Percentiles rank a stretch among this genome's conserved stretches.
Conservation (phyloP, 176 grass and related monocot species). For the Puya raimondii region DNA sequence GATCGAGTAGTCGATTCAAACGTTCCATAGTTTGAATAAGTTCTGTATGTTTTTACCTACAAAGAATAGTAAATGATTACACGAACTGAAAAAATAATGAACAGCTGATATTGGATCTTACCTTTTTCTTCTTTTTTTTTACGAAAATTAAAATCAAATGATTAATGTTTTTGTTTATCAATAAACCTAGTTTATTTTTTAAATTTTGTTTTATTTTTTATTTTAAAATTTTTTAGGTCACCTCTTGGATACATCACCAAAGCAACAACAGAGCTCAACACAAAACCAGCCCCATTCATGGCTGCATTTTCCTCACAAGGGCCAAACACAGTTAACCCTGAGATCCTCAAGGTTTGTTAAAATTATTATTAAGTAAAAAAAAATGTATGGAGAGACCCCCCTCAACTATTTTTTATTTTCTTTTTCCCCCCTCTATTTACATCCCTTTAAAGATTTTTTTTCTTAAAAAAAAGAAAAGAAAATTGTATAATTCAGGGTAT, state of each 20-base stretch:
- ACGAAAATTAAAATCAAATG: neutral
- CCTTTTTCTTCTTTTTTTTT: too few species aligned
- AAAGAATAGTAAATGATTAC: too few species aligned
- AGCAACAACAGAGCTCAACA: slow-evolving; percentile 28
- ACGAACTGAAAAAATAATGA: too few species aligned
- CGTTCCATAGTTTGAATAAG: too few species aligned
- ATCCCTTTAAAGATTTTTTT: neutral
- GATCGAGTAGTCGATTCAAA: too few species aligned
- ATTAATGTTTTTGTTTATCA: neutral
- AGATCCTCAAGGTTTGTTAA: slow-evolving; percentile 48
- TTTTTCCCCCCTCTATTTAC: neutral
- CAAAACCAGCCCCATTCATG: slow-evolving; percentile 51
- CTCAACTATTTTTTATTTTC: too few species aligned
- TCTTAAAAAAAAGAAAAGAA: neutral
- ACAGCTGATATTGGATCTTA: too few species aligned
- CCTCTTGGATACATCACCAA: slow-evolving; percentile 40
- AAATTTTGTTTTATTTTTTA: neutral
- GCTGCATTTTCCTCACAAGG: slow-evolving; percentile 58
- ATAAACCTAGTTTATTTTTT: neutral
- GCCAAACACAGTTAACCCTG: slow-evolving; percentile 38
- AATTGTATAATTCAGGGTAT: too few species aligned
- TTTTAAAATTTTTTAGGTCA: slow-evolving; percentile 6
- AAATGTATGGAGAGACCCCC: too few species aligned
- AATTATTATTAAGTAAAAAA: too few species aligned
- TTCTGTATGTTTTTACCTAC: too few species aligned